These are phyloP conservation scores for Aspergillus pseudoterreus DNA, from an alignment of 2,329 filamentous ascomycete species.

Conservation along the genomic window DNA sequence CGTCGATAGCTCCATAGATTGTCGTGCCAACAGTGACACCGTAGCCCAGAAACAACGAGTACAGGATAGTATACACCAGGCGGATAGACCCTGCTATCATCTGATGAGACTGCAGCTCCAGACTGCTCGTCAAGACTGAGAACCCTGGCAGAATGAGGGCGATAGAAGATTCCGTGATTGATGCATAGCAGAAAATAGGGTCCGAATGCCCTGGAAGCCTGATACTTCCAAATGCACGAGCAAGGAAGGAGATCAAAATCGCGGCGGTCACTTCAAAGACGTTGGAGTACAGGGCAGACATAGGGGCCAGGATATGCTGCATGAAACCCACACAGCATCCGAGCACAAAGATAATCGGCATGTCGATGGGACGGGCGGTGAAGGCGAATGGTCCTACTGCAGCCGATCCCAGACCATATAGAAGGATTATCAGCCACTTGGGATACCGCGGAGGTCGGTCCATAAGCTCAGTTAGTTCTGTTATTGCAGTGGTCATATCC, in stretches of 20 bases:
- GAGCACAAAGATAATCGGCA: constrained; percentile 56
- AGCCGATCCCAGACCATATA: constrained; percentile 72
- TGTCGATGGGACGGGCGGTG: constrained; percentile 61
- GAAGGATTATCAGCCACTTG: constrained; percentile 51
- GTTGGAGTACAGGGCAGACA: constrained; percentile 60
- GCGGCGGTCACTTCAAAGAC: constrained; percentile 47
- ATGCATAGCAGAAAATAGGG: constrained; percentile 62
- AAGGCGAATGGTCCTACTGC: constrained; percentile 77
- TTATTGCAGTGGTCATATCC: constrained; percentile 37
- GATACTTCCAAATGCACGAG: constrained; percentile 65
- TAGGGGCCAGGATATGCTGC: constrained; percentile 69
- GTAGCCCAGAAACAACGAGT: constrained; percentile 66
- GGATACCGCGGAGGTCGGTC: constrained; percentile 53
- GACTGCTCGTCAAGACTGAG: constrained; percentile 53
- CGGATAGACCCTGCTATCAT: constrained; percentile 60
- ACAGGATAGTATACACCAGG: constrained; percentile 56
- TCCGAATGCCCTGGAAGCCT: constrained; percentile 23
- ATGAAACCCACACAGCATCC: constrained; percentile 69
- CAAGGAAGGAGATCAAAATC: constrained; percentile 63
- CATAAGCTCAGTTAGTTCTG: constrained; percentile 50
- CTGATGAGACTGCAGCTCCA: constrained; percentile 65
- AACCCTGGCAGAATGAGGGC: constrained; percentile 67
- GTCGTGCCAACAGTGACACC: constrained; percentile 64
- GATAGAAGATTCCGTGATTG: constrained; percentile 48
- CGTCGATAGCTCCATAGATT: constrained; percentile 58